phyloP scores from a whole-genome alignment of 345 rosid species.

The Streptanthus diversifolius region DNA sequence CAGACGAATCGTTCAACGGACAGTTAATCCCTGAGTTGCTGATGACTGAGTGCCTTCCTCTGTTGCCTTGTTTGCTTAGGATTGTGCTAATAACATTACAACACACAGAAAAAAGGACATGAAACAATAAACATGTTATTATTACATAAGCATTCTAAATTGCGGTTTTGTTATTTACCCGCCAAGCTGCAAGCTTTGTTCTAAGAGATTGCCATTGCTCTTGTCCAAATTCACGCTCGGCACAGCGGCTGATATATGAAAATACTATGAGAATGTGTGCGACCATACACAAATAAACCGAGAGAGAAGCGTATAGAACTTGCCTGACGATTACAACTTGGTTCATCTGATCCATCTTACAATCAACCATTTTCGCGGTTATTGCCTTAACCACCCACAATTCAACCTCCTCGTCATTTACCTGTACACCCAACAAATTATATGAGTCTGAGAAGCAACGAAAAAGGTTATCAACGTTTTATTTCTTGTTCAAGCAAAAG shows the following conservation, averaged over 20 bases:
- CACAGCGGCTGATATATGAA: constrained; percentile 47
- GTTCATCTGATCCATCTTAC: constrained; percentile 96
- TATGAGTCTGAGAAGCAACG: not conserved
- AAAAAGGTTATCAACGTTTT: not conserved
- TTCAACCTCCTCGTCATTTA: constrained; percentile 80
- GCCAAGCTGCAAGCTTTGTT: constrained; percentile 68
- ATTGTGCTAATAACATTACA: constrained; percentile 59
- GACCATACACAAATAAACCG: not conserved
- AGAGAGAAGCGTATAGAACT: not conserved
- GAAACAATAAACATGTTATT: not conserved
- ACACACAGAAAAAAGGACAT: not conserved
- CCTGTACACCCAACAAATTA: constrained; percentile 36
- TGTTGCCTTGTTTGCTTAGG: constrained; percentile 65
- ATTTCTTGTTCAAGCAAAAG: not conserved
- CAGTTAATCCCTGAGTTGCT: constrained; percentile 46
- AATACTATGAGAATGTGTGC: not conserved
- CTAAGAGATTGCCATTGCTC: constrained; percentile 69
- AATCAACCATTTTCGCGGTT: constrained; percentile 67
- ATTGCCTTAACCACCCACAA: constrained; percentile 85
- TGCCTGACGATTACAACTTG: constrained; percentile 76
- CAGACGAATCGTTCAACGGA: constrained; percentile 37
- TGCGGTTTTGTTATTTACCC: constrained; percentile 38
- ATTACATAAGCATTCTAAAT: not conserved
- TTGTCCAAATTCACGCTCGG: constrained; percentile 65
- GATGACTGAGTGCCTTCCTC: constrained; percentile 56